phyloP scores from a whole-genome alignment of 805 yeast genomes.

The Wickerhamomyces canadensis region DNA sequence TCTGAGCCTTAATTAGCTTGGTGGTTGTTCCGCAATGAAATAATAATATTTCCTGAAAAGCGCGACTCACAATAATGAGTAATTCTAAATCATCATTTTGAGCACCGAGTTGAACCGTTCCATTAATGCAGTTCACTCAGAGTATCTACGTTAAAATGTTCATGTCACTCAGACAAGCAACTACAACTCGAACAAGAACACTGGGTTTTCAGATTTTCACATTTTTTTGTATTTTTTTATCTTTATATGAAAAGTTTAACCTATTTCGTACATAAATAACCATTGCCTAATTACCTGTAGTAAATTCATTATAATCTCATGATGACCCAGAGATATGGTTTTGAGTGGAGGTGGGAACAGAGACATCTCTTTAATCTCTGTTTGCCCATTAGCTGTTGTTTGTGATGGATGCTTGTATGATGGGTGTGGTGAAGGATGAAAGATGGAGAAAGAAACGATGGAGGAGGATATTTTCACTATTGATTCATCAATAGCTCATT shows the following conservation, averaged over 20 bases:
- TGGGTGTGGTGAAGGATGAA: not conserved
- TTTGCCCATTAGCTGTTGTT: too few species aligned
- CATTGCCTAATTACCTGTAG: conserved; percentile 12
- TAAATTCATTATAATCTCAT: not conserved
- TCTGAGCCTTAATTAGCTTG: too few species aligned
- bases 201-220: not conserved
- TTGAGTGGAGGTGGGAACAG: not conserved
- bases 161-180: too few species aligned
- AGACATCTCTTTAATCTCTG: too few species aligned
- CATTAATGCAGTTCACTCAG: too few species aligned
- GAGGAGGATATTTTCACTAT: not conserved
- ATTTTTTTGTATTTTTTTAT: conserved; percentile 1
- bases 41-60: too few species aligned
- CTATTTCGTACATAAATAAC: conserved; percentile 20
- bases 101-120: too few species aligned
- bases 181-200: not conserved
- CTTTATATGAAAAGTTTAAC: conserved; percentile 5
- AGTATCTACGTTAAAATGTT: too few species aligned
- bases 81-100: too few species aligned
- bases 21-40: too few species aligned
- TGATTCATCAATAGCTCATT: conserved; percentile 21
- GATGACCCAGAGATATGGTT: not conserved
- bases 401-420: not conserved
- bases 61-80: too few species aligned
- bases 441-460: not conserved